Percentiles rank a stretch among this genome's conserved stretches.
Conservation (phyloP, 768 basidiomycete species). For the Tricholoma terreum region DNA sequence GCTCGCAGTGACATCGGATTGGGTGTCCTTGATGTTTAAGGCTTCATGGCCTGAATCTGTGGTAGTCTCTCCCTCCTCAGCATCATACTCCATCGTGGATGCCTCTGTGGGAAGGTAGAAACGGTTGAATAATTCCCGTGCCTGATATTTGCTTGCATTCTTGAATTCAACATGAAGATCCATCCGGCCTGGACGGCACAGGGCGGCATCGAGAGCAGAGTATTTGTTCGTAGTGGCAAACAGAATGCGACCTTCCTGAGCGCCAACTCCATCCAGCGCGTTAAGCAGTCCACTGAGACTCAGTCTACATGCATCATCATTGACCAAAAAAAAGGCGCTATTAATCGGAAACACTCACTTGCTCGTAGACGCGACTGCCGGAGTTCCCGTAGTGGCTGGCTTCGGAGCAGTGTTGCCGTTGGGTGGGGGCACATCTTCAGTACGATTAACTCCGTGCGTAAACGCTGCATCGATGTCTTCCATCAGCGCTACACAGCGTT, state of each 20-base stretch:
- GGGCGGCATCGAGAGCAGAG: constrained; percentile 55
- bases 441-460: constrained; percentile 28
- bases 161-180: constrained; percentile 66
- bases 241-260: constrained; percentile 65
- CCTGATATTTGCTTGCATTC: constrained; percentile 57
- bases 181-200: constrained; percentile 67
- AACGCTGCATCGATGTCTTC: constrained; percentile 75
- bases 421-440: constrained; percentile 4
- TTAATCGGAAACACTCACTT: constrained; percentile 4
- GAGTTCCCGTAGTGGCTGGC: constrained; percentile 4
- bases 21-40: background rate
- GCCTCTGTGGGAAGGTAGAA: constrained; percentile 48
- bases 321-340: background rate
- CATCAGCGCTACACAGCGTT: constrained; percentile 60
- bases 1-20: background rate
- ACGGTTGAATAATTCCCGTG: constrained; percentile 51
- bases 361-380: constrained; percentile 13
- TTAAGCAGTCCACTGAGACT: constrained; percentile 67
- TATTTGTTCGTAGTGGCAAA: constrained; percentile 75
- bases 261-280: constrained; percentile 64
- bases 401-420: constrained; percentile 1
- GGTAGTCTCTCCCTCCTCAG: constrained; percentile 19
- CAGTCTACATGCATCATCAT: constrained; percentile 29
- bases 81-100: constrained; percentile 13
- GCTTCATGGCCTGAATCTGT: constrained; percentile 16